phyloP scores from a whole-genome alignment of 345 rosid species.

The Boechera divaricarpa region DNA sequence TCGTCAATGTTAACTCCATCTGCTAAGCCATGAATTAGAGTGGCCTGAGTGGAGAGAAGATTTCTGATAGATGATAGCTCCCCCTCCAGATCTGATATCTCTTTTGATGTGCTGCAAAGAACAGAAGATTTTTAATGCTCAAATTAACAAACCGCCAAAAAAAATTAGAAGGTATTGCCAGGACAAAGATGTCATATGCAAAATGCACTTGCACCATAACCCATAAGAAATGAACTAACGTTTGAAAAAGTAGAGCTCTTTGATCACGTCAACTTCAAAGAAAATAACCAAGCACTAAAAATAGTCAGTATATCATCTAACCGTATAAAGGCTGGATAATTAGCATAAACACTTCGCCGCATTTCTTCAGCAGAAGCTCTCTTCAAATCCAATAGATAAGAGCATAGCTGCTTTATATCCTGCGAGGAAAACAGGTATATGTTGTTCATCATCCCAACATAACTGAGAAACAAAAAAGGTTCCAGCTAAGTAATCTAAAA shows the following conservation, averaged over 20 bases:
- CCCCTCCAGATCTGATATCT: conserved; percentile 98
- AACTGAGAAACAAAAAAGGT: not conserved
- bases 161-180: not conserved
- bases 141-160: conserved; percentile 7
- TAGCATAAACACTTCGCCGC: conserved; percentile 97
- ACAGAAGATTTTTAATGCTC: conserved; percentile 10
- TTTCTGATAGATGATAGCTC: conserved; percentile 93
- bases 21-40: conserved; percentile 88
- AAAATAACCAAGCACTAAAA: conserved; percentile 23
- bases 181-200: conserved; percentile 5
- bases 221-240: not conserved
- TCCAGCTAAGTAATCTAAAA: not conserved
- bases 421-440: conserved; percentile 40
- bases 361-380: conserved; percentile 98
- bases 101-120: conserved; percentile 85
- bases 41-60: conserved; percentile 91
- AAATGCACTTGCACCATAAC: conserved; percentile 21
- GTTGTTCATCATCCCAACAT: not conserved
- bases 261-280: not conserved
- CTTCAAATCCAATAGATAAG: conserved; percentile 89
- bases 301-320: conserved; percentile 40
- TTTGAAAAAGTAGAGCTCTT: not conserved
- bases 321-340: conserved; percentile 97
- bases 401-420: conserved; percentile 89
- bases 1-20: conserved; percentile 84